Evolutionary conservation across 2,329 filamentous ascomycete genomes (phyloP), one percentile per base, ranked within the genome.

Genomic region (Ampelomyces quisqualis): DNA sequence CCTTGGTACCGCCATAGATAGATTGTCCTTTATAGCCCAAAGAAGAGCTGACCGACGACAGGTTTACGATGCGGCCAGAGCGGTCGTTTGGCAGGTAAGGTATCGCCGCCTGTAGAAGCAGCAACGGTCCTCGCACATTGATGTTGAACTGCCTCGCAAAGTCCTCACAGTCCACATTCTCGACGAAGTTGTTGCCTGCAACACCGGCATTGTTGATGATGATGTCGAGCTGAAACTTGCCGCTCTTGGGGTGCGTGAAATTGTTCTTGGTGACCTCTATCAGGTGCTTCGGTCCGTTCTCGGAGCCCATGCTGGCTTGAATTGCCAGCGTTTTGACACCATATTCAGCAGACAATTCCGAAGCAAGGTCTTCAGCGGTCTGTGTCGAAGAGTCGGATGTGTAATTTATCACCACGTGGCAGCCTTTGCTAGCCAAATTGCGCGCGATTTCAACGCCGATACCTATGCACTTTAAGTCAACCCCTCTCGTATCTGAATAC

Each of bases 191-290:
- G 70, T 93, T 91, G 26, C 79, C 67, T 8, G 75, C 70, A 2
- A 80, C 72, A 18, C 88, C 90, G 20, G 90, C 89, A 67, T 94
- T 95, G 77, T 95, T 94, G 73, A 95, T 74, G 38, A 95, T 73
- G 47, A 95, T 88, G 70, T 94, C 88, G 59, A 95, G 77, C 58
- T 84, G 80, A 63, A 89, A 80, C 40, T 73, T 72, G 44, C 69
- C 67, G 47, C 70, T 75, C 55, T 76, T 74, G 19, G 77, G 73
- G 49, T 68, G 65, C 7, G 76, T 63, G 68, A 86, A 83, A 59
- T 81, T 73, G 50, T 80, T 74, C 53, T 79, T 76, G 4, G 81
- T 76, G 0, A 76, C 75, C 17, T 73, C 69, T 52, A 90, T 68
- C 36, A 89, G 75, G 28, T 77, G 70, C 5, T 75, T 71, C 2